Percentiles rank a stretch among this genome's conserved stretches.
These are phyloP conservation scores for Malus hybrid DNA, from an alignment of 331 rosid species.

Conservation along the genomic window DNA sequence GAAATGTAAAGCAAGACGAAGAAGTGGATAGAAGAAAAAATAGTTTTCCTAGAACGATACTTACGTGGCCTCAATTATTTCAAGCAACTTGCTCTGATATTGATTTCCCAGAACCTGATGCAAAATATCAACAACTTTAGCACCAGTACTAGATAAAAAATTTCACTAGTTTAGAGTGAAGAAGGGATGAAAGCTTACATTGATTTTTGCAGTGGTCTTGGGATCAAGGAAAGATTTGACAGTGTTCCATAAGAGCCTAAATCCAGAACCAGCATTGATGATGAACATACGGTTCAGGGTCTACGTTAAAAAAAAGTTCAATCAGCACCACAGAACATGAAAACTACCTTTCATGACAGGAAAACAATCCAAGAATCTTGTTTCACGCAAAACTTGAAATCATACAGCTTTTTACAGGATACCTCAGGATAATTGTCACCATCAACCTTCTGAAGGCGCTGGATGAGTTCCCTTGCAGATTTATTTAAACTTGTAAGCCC, in stretches of 20 bases:
- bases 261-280: slow-evolving; percentile 97
- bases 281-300: slow-evolving; percentile 90
- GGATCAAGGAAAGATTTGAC: slow-evolving; percentile 90
- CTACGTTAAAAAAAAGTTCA: slow-evolving; percentile 24
- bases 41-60: background rate
- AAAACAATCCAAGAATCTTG: background rate
- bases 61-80: slow-evolving; percentile 75
- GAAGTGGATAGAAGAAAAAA: background rate
- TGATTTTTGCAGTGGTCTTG: slow-evolving; percentile 78
- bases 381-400: background rate
- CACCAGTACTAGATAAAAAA: slow-evolving; percentile 6
- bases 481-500: slow-evolving; percentile 77
- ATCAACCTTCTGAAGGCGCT: slow-evolving; percentile 80
- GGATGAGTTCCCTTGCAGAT: slow-evolving; percentile 88
- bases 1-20: background rate
- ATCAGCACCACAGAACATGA: background rate
- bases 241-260: slow-evolving; percentile 85
- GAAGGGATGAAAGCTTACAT: slow-evolving; percentile 30
- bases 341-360: background rate
- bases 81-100: slow-evolving; percentile 93
- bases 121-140: slow-evolving; percentile 15
- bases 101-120: slow-evolving; percentile 78
- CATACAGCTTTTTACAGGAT: slow-evolving; percentile 6
- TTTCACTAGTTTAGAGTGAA: background rate
- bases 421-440: slow-evolving; percentile 99